Percentiles rank a stretch among this genome's conserved stretches.
phyloP scores from a whole-genome alignment of 805 yeast genomes.

The Candida stauntonica region DNA sequence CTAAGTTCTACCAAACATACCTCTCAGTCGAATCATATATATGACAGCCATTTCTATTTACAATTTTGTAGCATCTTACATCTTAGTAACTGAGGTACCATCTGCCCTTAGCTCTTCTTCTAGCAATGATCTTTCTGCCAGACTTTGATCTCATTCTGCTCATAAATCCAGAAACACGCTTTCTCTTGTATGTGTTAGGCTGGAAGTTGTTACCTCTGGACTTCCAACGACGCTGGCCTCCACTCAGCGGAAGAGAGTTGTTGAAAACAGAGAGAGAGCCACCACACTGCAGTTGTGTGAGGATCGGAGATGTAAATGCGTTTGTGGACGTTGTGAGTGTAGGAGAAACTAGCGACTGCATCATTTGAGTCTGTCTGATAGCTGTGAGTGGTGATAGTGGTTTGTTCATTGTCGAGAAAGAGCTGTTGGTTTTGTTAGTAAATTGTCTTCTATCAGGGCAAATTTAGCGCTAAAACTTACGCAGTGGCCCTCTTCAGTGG shows the following conservation, averaged over 20 bases:
- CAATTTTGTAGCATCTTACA: not conserved
- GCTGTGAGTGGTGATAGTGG: conserved; percentile 21
- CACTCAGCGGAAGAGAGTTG: conserved; percentile 30
- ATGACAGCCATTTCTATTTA: not conserved
- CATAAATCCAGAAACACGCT: conserved; percentile 85
- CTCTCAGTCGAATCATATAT: no score
- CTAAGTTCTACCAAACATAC: no score
- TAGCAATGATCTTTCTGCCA: conserved; percentile 73
- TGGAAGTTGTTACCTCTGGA: conserved; percentile 93
- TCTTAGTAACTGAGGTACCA: conserved; percentile 82
- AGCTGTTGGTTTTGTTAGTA: conserved; percentile 12
- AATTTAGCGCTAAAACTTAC: conserved; percentile 6
- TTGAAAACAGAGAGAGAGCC: conserved; percentile 26
- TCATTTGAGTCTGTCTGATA: conserved; percentile 18
- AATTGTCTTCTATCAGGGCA: no score
- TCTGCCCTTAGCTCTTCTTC: conserved; percentile 85
- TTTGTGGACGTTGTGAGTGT: conserved; percentile 15
- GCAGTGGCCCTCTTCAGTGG: conserved; percentile 6
- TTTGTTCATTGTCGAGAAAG: conserved; percentile 16
- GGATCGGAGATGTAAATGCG: conserved; percentile 11
- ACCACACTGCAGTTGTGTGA: conserved; percentile 12
- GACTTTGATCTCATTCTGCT: conserved; percentile 70
- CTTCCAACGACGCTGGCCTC: conserved; percentile 71
- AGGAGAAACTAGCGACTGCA: conserved; percentile 24
- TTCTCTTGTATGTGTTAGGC: conserved; percentile 86